Evolutionary conservation across 2,329 filamentous ascomycete species (phyloP).

Genomic region (Metarhizium sp.): DNA sequence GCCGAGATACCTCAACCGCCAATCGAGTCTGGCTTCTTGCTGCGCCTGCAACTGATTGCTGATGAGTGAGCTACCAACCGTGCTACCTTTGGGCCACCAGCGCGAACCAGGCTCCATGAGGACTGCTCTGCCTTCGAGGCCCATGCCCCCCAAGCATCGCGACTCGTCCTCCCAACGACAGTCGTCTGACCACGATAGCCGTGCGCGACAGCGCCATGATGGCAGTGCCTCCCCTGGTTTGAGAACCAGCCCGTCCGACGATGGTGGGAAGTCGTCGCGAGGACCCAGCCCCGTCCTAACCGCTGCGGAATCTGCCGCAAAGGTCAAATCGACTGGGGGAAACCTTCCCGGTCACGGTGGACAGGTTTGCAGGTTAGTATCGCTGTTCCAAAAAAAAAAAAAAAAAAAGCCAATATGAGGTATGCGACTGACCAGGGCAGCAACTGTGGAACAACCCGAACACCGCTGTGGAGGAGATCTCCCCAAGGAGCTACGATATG

Average conservation of each 20-base stretch:
- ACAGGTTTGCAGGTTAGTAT: conserved; percentile 61
- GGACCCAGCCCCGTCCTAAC: conserved; percentile 19
- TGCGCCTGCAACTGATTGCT: conserved; percentile 6
- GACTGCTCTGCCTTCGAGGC: conserved; percentile 28
- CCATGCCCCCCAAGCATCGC: conserved; percentile 22
- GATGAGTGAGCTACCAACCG: conserved; percentile 23
- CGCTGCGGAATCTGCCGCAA: conserved; percentile 8
- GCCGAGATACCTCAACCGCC: background rate
- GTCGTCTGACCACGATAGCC: conserved; percentile 14
- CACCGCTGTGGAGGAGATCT: conserved; percentile 88
- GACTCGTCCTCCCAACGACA: conserved; percentile 15
- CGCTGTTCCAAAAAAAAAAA: too few species aligned
- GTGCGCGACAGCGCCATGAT: conserved; percentile 10
- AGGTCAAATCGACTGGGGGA: conserved; percentile 6
- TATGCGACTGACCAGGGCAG: conserved; percentile 34
- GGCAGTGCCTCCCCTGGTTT: conserved; percentile 18
- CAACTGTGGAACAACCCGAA: conserved; percentile 90
- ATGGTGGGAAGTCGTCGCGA: conserved; percentile 14
- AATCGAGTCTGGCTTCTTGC: background rate
- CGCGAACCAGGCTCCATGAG: conserved; percentile 21
- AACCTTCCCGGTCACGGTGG: conserved; percentile 35
- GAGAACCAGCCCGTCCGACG: conserved; percentile 16
- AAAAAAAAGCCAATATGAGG: background rate
- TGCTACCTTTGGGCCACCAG: conserved; percentile 17
- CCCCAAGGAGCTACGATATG: conserved; percentile 92